Evolutionary conservation across 1,139 yeast genomes (phyloP).

Genomic region (Petasospora fabianii): DNA sequence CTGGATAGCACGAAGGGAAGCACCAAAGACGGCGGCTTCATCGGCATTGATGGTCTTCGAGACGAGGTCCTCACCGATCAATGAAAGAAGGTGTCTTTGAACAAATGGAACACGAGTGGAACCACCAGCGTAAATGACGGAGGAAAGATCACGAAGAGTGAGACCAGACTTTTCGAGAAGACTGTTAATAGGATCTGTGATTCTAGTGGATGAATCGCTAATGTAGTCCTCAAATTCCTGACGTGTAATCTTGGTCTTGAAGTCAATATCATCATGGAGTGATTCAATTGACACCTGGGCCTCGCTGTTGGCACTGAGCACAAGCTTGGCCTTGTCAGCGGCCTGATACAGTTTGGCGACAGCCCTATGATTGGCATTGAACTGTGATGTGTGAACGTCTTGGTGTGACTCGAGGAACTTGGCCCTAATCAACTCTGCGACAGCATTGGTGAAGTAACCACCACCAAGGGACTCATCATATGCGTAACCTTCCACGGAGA

Average conservation of each 20-base stretch:
- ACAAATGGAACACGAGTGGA: constrained; percentile 88
- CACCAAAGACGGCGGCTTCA: constrained; percentile 90
- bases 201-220: constrained; percentile 42
- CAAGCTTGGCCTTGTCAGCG: constrained; percentile 82
- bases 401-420: constrained; percentile 46
- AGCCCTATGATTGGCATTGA: constrained; percentile 52
- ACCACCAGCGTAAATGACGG: constrained; percentile 87
- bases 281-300: constrained; percentile 71
- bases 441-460: constrained; percentile 58
- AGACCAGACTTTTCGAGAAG: constrained; percentile 42
- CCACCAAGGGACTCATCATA: constrained; percentile 72
- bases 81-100: constrained; percentile 51
- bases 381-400: constrained; percentile 33
- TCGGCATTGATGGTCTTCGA: constrained; percentile 94
- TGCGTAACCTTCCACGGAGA: constrained; percentile 73
- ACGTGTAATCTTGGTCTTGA: constrained; percentile 61
- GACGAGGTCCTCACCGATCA: constrained; percentile 59
- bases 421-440: constrained; percentile 56
- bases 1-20: constrained; percentile 75
- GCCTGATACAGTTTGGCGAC: constrained; percentile 70
- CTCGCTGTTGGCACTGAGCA: constrained; percentile 84
- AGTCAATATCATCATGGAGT: constrained; percentile 66
- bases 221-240: constrained; percentile 69
- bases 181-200: constrained; percentile 51
- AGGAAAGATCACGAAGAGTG: constrained; percentile 42